Conservation (phyloP, 1,284 basidiomycete genomes). For the Trametes versicolor region DNA sequence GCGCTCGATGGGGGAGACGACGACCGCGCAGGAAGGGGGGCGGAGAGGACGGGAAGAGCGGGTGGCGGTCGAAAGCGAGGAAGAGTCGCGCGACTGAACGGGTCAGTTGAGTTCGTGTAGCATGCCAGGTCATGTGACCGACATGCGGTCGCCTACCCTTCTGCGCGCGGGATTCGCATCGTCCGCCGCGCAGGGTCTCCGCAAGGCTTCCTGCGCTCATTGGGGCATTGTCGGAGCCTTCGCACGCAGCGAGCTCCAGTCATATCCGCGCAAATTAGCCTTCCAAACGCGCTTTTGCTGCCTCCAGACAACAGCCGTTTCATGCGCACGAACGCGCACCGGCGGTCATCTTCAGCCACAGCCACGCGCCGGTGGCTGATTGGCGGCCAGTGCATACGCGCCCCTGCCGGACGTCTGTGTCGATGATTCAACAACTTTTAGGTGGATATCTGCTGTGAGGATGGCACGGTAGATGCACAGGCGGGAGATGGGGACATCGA, state of each 20-base stretch:
- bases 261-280: background rate
- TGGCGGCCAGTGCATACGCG: background rate
- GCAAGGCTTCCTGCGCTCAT: conserved; percentile 6
- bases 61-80: conserved; percentile 26
- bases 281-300: conserved; percentile 9
- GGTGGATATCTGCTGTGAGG: background rate
- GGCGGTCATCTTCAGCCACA: conserved; percentile 15
- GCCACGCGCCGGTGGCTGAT: conserved; percentile 24
- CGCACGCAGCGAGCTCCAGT: background rate
- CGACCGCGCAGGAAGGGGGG: conserved; percentile 25
- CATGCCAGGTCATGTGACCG: conserved; percentile 42
- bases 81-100: conserved; percentile 31
- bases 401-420: too few species aligned
- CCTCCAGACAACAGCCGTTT: background rate
- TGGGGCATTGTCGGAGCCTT: background rate
- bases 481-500: background rate
- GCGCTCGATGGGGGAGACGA: conserved; percentile 12
- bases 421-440: background rate
- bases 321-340: background rate
- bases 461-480: background rate
- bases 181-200: conserved; percentile 20
- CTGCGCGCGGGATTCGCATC: conserved; percentile 31
- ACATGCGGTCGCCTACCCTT: conserved; percentile 39
- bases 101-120: conserved; percentile 37
- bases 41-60: conserved; percentile 21